Percentiles rank a stretch among this genome's conserved stretches.
Evolutionary conservation across 108 stramenopile species (phyloP).

Genomic region (Seminavis robusta): DNA sequence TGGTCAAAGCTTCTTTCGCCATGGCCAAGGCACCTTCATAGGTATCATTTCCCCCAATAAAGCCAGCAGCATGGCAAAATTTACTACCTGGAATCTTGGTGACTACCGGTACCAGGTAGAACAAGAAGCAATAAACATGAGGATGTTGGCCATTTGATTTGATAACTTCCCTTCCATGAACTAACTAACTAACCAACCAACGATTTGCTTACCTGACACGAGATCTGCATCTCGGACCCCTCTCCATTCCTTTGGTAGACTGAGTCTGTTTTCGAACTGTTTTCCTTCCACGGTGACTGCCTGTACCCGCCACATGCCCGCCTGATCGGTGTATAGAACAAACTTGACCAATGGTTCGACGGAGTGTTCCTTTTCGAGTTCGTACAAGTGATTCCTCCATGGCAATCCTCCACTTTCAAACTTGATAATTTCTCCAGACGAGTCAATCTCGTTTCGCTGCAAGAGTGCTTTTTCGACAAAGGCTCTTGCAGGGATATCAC

Average conservation of each 20-base stretch:
- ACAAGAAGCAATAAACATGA: too few species aligned
- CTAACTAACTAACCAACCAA: too few species aligned
- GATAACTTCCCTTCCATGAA: too few species aligned
- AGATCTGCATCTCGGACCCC: slow-evolving; percentile 93
- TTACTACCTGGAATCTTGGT: slow-evolving; percentile 85
- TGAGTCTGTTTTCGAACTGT: slow-evolving; percentile 86
- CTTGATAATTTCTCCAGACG: slow-evolving; percentile 77
- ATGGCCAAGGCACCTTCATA: slow-evolving; percentile 93
- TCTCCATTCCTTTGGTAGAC: slow-evolving; percentile 90
- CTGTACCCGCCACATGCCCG: slow-evolving; percentile 97
- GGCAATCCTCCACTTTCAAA: slow-evolving; percentile 84
- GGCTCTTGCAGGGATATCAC: slow-evolving; percentile 89
- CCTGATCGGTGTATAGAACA: slow-evolving; percentile 91
- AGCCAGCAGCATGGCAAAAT: slow-evolving; percentile 96
- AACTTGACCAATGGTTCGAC: slow-evolving; percentile 79
- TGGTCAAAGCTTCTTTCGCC: slow-evolving; percentile 79
- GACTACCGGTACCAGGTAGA: too few species aligned
- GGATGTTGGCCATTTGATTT: too few species aligned
- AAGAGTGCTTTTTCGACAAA: slow-evolving; percentile 80
- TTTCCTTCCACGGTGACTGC: slow-evolving; percentile 94
- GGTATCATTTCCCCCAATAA: slow-evolving; percentile 96
- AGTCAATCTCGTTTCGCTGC: slow-evolving; percentile 57
- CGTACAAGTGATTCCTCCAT: slow-evolving; percentile 93
- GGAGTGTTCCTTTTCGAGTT: slow-evolving; percentile 73
- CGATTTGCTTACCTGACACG: too few species aligned